Evolutionary conservation across 176 grass and related monocot species (phyloP).

Genomic region (Carex littledalei): DNA sequence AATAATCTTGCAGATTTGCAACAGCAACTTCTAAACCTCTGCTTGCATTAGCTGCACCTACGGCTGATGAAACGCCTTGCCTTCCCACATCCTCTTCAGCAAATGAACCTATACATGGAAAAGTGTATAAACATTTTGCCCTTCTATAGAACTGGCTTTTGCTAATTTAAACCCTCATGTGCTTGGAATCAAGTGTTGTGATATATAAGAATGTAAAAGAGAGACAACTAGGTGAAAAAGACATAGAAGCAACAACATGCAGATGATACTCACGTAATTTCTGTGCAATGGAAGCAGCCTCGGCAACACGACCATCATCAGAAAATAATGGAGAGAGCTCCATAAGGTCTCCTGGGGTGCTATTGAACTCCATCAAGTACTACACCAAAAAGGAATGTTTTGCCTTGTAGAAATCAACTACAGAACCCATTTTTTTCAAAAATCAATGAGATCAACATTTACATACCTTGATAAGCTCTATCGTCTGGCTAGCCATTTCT

Average conservation of each 20-base stretch:
- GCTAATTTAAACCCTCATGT: neutral
- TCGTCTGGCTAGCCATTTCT: slow-evolving; percentile 97
- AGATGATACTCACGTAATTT: slow-evolving; percentile 75
- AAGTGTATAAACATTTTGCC: neutral
- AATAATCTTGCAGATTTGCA: slow-evolving; percentile 99
- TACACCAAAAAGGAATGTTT: slow-evolving; percentile 27
- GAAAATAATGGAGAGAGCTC: slow-evolving; percentile 99
- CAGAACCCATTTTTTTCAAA: too few species aligned
- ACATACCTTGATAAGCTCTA: slow-evolving; percentile 93
- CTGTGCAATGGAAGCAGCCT: slow-evolving; percentile 99
- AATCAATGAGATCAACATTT: neutral
- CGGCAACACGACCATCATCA: slow-evolving; percentile 89
- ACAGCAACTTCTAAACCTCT: slow-evolving; percentile 98
- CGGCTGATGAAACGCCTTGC: slow-evolving; percentile 68
- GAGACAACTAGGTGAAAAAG: neutral
- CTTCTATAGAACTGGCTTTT: neutral
- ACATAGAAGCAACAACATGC: slow-evolving; percentile 8
- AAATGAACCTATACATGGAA: slow-evolving; percentile 63
- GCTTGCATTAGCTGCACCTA: slow-evolving; percentile 94
- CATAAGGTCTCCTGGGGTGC: slow-evolving; percentile 97
- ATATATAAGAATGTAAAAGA: neutral
- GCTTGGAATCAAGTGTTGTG: neutral
- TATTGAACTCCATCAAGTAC: slow-evolving; percentile 99
- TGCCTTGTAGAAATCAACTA: neutral
- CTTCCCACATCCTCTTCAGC: slow-evolving; percentile 92